Evolutionary conservation across 257 asterid species (phyloP), one percentile per base, ranked within the genome.

Genomic region (Rhazya stricta): DNA sequence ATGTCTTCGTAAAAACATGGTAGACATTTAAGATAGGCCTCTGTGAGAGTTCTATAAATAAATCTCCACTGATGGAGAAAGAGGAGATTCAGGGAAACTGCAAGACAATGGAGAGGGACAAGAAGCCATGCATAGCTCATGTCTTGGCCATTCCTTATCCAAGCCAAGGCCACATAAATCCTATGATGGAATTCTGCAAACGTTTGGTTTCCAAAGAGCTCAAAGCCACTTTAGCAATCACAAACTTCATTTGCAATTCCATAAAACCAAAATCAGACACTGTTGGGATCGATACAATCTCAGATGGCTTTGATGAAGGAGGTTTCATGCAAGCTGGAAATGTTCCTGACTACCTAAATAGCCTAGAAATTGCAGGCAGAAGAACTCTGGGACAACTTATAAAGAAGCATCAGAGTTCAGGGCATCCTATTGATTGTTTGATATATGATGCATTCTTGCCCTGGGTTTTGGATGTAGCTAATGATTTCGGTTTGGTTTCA

Each of bases 131-230:
- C 5, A 75, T 42, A 69, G 81, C 84, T 54, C 96, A 91, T 80
- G 73, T 92, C 54, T 65, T 92, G 69, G 91, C 86, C 0, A 8
- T 90, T 48, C 96, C 97, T 32, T 92, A 87, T 72, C 97, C 95
- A 74, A 85, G 90, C 89, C 97, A 91, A 84, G 97, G 98, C 81
- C 98, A 91, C 81, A 82, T 92, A n/a, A 92, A 88, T 30, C 98
- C 98, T 19, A 76, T 91, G 87, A 85, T 77, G 68, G 91, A 91
- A 77, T 85, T 92, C 12, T 88, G 89, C 80, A 92, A 89, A 73
- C 92, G 96, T 42, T 72, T 91, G n/a, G 86, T 70, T 76, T 86
- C 83, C 83, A 87, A 88, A 79, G 84, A 86, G 0, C 50, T 86
- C 41, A 84, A 79, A 69, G 56, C 94, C 79, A 92, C 96, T 32